Conservation (phyloP, 2,329 filamentous ascomycete genomes). For the Calonectria pteridis region DNA sequence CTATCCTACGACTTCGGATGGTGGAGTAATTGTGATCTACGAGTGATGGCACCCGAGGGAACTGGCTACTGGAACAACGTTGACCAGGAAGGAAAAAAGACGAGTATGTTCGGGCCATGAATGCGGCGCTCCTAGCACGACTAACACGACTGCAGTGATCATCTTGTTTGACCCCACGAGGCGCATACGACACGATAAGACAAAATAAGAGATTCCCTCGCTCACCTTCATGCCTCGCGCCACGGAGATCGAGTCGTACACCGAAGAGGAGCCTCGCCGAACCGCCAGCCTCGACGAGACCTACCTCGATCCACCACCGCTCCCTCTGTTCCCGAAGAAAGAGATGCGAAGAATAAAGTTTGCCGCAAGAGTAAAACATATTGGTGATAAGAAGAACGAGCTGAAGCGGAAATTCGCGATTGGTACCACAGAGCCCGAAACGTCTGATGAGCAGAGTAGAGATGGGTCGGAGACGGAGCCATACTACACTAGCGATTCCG, state of each 20-base stretch:
- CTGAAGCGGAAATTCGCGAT: background rate
- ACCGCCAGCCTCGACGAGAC: slow-evolving; percentile 41
- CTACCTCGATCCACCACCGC: slow-evolving; percentile 43
- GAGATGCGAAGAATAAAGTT: slow-evolving; percentile 33
- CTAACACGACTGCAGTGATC: slow-evolving; percentile 35
- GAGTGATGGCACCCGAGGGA: slow-evolving; percentile 45
- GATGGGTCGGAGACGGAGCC: slow-evolving; percentile 28
- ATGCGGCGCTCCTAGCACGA: background rate
- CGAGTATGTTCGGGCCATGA: slow-evolving; percentile 29
- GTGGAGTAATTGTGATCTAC: slow-evolving; percentile 44
- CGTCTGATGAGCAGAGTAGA: background rate
- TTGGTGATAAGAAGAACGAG: slow-evolving; percentile 23
- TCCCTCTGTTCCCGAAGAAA: slow-evolving; percentile 23
- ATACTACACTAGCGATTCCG: slow-evolving; percentile 32
- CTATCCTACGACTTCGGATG: slow-evolving; percentile 37
- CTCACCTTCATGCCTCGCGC: slow-evolving; percentile 47
- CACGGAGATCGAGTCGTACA: slow-evolving; percentile 45
- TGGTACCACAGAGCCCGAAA: background rate
- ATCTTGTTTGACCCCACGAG: slow-evolving; percentile 40
- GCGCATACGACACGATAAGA: slow-evolving; percentile 39
- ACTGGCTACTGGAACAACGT: slow-evolving; percentile 40
- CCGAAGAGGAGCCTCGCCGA: slow-evolving; percentile 45
- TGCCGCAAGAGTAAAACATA: slow-evolving; percentile 16
- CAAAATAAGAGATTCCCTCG: slow-evolving; percentile 34
- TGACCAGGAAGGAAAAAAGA: slow-evolving; percentile 37